phyloP scores from a whole-genome alignment of 352 stramenopile genomes.

The Phytophthora europaea region DNA sequence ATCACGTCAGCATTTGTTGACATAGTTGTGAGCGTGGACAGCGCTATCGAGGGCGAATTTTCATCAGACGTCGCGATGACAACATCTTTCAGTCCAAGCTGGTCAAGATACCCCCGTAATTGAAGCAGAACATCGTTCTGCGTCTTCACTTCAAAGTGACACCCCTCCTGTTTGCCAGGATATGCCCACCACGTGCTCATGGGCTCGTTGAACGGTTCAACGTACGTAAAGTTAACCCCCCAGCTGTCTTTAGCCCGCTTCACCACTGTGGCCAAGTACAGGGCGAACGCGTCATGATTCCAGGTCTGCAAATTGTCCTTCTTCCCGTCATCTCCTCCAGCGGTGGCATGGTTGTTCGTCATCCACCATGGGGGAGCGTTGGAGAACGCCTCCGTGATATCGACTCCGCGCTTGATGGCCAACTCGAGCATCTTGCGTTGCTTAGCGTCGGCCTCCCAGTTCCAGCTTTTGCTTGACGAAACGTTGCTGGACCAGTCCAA shows the following conservation, averaged over 20 bases:
- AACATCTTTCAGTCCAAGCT: slow-evolving; percentile 37
- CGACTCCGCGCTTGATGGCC: slow-evolving; percentile 47
- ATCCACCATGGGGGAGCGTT: slow-evolving; percentile 80
- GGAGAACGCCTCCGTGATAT: slow-evolving; percentile 63
- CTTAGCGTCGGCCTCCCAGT: slow-evolving; percentile 54
- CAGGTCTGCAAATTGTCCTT: slow-evolving; percentile 62
- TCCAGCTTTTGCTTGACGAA: slow-evolving; percentile 52
- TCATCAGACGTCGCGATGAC: slow-evolving; percentile 60
- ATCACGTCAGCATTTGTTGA: slow-evolving; percentile 34
- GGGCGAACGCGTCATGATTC: slow-evolving; percentile 57
- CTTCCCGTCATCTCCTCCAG: slow-evolving; percentile 45
- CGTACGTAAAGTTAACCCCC: slow-evolving; percentile 61
- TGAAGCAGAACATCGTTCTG: slow-evolving; percentile 57
- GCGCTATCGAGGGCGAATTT: slow-evolving; percentile 52
- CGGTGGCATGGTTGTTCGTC: slow-evolving; percentile 61
- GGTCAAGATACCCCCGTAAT: slow-evolving; percentile 49
- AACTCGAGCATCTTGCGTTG: slow-evolving; percentile 58
- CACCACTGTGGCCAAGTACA: slow-evolving; percentile 58
- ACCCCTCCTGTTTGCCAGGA: slow-evolving; percentile 60
- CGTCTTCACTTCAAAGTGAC: slow-evolving; percentile 53
- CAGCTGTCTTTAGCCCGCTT: slow-evolving; percentile 55
- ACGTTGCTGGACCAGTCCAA: slow-evolving; percentile 59
- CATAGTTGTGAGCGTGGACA: slow-evolving; percentile 47
- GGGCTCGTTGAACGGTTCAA: slow-evolving; percentile 72
- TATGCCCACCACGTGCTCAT: slow-evolving; percentile 62